phyloP scores from a whole-genome alignment of 106 monocot species.

The Xerophyta viscosa region DNA sequence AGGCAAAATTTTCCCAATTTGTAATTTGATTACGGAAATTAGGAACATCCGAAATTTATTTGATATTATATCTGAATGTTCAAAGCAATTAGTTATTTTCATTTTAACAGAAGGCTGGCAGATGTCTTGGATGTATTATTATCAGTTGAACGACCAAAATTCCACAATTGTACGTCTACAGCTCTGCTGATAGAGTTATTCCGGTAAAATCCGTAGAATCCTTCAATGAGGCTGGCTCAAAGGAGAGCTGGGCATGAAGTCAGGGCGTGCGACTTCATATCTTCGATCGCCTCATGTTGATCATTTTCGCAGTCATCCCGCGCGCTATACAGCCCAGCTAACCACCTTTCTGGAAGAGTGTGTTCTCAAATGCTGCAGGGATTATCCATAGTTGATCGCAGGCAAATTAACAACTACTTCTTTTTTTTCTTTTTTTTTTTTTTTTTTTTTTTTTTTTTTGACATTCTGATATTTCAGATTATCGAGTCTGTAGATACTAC shows the following conservation, averaged over 20 bases:
- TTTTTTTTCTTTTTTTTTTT: too few relatives aligned
- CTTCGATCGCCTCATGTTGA: slow-evolving; percentile 97
- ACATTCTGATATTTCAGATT: too few relatives aligned
- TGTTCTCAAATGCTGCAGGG: slow-evolving; percentile 35
- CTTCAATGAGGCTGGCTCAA: slow-evolving; percentile 62
- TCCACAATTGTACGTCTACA: slow-evolving; percentile 85
- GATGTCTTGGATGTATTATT: slow-evolving; percentile 58
- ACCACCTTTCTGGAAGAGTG: slow-evolving; percentile 63
- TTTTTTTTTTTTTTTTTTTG: too few relatives aligned
- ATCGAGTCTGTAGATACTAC: too few relatives aligned
- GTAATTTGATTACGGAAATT: too few relatives aligned
- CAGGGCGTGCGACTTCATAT: slow-evolving; percentile 3
- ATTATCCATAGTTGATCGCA: too few relatives aligned
- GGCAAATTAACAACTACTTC: too few relatives aligned
- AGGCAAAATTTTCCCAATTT: too few relatives aligned
- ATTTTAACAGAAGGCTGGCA: slow-evolving; percentile 49
- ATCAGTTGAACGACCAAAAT: slow-evolving; percentile 74
- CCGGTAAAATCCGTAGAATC: slow-evolving; percentile 73
- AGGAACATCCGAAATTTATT: too few relatives aligned
- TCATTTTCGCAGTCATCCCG: slow-evolving; percentile 74
- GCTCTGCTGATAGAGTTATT: slow-evolving; percentile 84
- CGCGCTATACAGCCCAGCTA: slow-evolving; percentile 62
- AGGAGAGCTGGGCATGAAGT: slow-evolving; percentile 13
- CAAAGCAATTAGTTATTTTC: too few relatives aligned
- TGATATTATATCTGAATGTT: too few relatives aligned